Evolutionary conservation across 176 grass and related monocot genomes (phyloP), one percentile per base, ranked within the genome.

Genomic region (sorghum (Sorghum bicolor)): DNA sequence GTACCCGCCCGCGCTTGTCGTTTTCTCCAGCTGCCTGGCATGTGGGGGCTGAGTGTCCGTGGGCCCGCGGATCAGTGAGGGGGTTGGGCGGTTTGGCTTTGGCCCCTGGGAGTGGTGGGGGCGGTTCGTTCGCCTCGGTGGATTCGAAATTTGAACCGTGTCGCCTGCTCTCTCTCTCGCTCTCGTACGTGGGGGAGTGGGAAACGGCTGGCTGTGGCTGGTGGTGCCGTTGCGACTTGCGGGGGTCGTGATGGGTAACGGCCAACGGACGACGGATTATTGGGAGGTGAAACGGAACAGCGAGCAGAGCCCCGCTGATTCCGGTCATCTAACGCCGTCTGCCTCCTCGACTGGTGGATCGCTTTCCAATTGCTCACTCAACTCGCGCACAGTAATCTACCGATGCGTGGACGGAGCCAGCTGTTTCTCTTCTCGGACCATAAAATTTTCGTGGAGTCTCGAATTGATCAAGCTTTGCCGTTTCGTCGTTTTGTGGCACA

Each of bases 141-240:
- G 82, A 80, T 89, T 85, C 77, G 77, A 81, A 88, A 76, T 89
- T 89, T 81, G 87, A 85, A 85, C 81, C 68, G 87, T 80, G 69
- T 67, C 43, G 20, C 55, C 32, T 47, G 76, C 29, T 55, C 19
- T 2, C 19, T 4, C 34, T 32, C 22, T 19, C 39, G n/a, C n/a
- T 29, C 10, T 57, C 25, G 86, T 33, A 61, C 69, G 76, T 80
- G 87, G 69, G 76, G 34, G 4, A 79, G 45, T 75, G 77, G 68
- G 82, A 81, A 82, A 69, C 85, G 62, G 61, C 85, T 40, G 41
- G 31, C 20, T 44, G 38, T 77, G 70, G 61, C 77, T 67, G 76
- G 19, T 67, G 63, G 63, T 32, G 50, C 64, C 48, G 86, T 50
- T 77, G 73, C 14, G 45, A 19, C 25, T 7, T 41, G 31, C n/a